Base-by-base conservation (phyloP, 371 early-diverging fungal species). In the Mucor plumbeus region DNA sequence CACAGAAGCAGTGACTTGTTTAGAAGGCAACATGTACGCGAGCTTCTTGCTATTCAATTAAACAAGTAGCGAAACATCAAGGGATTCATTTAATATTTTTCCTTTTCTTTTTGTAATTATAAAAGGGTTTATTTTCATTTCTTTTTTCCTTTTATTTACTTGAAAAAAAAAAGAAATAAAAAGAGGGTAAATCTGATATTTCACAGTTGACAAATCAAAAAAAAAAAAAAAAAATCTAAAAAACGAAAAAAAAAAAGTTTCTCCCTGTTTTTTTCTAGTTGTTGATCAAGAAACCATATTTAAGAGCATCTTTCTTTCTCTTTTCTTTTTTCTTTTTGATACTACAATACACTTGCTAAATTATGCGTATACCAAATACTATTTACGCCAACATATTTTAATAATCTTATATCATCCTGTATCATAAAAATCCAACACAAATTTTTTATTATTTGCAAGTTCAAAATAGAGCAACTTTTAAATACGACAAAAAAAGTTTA, bases 331-430 rank as follows among this genome's bases (percentile, higher is more conserved):
- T 26, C 26, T 26, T 26, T 26, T 26, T 26, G 26, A 26, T 26
- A 26, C 26, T 26, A 26, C 44, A 17, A 14, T 11, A 55, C 34
- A 50, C 35, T 14, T 34, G 44, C 44, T 57, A 58, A 64, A 64
- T 64, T 64, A 64, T 64, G 65, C 65, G 58, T 64, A 64, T 64
- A 64, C 65, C 65, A 64, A 44, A 36, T 38, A 64, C 47, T 36
- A 31, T 13, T 43, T 44, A 47, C 58, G 58, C 57, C 44, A 58
- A 21, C 50, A 26, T 26, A 50, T 50, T 26, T 21, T 26, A 50
- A 21, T 50, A 50, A 26, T 11, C 50, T 21, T 50, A 50, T 21
- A 50, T 50, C 50, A 50, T 19, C 26, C 26, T 64, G 65, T 64
- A 64, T 47, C 65, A 64, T 64, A 64, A 47, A 38, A 40, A 41